These are phyloP conservation scores for Pyropia haitanensis DNA, from an alignment of 23 red algal genomes.

Conservation along the genomic window DNA sequence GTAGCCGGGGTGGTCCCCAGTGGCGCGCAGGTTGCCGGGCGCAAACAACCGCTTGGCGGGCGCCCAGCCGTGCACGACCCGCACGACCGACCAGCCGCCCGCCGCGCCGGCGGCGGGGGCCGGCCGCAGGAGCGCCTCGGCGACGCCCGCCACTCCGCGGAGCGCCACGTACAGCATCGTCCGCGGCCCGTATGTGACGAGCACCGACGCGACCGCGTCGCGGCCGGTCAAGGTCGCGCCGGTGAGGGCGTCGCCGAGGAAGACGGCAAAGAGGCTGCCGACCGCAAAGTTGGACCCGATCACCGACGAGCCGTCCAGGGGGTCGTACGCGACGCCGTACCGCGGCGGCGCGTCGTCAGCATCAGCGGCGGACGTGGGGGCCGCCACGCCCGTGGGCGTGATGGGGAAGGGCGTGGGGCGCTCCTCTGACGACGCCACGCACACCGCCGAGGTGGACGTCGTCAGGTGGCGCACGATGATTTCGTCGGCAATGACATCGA, in stretches of 20 bases:
- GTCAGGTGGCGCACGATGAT: conserved; percentile 29
- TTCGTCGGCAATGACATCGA: conserved; percentile 50
- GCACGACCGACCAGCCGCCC: conserved; percentile 14
- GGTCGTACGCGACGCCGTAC: conserved; percentile 77
- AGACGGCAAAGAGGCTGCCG: conserved; percentile 85
- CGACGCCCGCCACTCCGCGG: background rate
- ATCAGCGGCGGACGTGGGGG: background rate
- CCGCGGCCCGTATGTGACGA: conserved; percentile 73
- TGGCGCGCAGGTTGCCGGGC: conserved; percentile 74
- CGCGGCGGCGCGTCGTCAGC: conserved; percentile 5
- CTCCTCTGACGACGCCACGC: conserved; percentile 57
- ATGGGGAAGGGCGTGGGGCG: conserved; percentile 1
- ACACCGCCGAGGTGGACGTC: conserved; percentile 10
- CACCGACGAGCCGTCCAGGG: conserved; percentile 82
- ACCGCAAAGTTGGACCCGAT: conserved; percentile 82
- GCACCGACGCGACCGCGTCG: conserved; percentile 30
- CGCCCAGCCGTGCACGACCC: conserved; percentile 5
- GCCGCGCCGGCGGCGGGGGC: background rate
- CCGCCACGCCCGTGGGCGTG: too few relatives aligned
- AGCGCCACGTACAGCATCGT: conserved; percentile 49
- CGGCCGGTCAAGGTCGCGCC: conserved; percentile 17
- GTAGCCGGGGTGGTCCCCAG: conserved; percentile 36
- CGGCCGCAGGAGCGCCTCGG: background rate
- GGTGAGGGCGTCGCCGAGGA: conserved; percentile 21
- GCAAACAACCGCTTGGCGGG: conserved; percentile 66